These are phyloP conservation scores for Trichoderma pleuroti DNA, from an alignment of 2,329 filamentous ascomycete genomes.

Conservation along the genomic window DNA sequence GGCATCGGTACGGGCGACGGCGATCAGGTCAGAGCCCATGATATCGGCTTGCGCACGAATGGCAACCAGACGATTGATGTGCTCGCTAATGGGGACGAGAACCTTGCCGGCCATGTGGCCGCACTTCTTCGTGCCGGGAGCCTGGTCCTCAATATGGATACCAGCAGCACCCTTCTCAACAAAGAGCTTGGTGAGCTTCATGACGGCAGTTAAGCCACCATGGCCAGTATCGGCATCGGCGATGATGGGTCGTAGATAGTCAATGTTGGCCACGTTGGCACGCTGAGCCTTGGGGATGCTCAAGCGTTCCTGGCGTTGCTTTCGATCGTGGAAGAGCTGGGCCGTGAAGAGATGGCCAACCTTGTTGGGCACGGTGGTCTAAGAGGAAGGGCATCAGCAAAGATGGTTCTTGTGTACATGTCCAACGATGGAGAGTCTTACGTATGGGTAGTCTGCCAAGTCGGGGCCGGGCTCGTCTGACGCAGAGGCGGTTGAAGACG, in stretches of 20 bases:
- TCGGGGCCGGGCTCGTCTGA: conserved; percentile 96
- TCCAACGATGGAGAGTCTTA: conserved; percentile 40
- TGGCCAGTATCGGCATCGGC: conserved; percentile 97
- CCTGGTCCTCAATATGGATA: conserved; percentile 98
- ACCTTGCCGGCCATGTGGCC: conserved; percentile 99
- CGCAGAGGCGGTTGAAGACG: conserved; percentile 89
- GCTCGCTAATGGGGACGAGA: conserved; percentile 91
- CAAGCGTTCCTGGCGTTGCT: conserved; percentile 93
- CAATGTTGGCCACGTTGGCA: conserved; percentile 70
- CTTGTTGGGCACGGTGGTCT: conserved; percentile 98
- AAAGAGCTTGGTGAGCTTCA: conserved; percentile 99
- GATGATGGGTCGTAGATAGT: conserved; percentile 93
- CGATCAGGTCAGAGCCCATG: conserved; percentile 89
- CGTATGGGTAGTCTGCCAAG: conserved; percentile 95
- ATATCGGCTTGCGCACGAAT: conserved; percentile 98
- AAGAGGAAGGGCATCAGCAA: not conserved
- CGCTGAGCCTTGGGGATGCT: conserved; percentile 71
- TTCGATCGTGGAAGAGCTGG: conserved; percentile 98
- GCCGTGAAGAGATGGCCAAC: conserved; percentile 97
- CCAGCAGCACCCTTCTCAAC: conserved; percentile 94
- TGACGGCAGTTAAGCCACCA: conserved; percentile 94
- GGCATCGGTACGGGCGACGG: conserved; percentile 91
- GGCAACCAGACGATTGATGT: conserved; percentile 95
- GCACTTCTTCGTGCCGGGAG: conserved; percentile 98
- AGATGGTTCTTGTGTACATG: not conserved